Conservation (phyloP, 345 rosid genomes). For the Citrus trifoliata region DNA sequence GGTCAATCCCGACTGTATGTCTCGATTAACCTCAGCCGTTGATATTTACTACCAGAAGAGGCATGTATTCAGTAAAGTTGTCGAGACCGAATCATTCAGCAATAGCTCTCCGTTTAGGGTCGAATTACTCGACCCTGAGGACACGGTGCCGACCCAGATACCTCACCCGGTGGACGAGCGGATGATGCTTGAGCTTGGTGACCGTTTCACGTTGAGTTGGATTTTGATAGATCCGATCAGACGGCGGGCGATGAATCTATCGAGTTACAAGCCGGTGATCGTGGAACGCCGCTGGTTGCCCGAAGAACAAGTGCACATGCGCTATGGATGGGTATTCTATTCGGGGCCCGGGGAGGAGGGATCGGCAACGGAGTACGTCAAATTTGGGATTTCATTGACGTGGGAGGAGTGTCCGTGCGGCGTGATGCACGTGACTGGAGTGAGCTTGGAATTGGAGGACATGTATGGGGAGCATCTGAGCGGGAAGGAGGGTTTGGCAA, state of each 20-base stretch:
- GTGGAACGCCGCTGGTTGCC: conserved; percentile 62
- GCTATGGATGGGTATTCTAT: conserved; percentile 33
- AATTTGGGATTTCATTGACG: conserved; percentile 54
- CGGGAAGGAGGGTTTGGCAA: conserved; percentile 61
- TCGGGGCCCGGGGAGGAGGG: conserved; percentile 21
- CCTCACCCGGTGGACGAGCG: conserved; percentile 34
- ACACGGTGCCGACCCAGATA: conserved; percentile 45
- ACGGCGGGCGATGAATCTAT: conserved; percentile 54
- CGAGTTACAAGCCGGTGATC: conserved; percentile 60
- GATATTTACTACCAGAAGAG: conserved; percentile 46
- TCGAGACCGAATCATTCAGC: conserved; percentile 55
- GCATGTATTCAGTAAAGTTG: conserved; percentile 43
- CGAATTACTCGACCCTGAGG: conserved; percentile 61
- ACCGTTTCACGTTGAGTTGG: conserved; percentile 64
- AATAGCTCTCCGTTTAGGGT: conserved; percentile 63
- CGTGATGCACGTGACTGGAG: conserved; percentile 67
- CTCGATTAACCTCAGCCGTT: conserved; percentile 60
- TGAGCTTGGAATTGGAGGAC: conserved; percentile 63
- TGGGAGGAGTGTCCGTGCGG: conserved; percentile 41
- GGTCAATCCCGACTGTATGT: conserved; percentile 1
- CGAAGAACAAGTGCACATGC: conserved; percentile 61
- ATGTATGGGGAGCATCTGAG: conserved; percentile 57
- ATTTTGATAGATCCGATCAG: conserved; percentile 57
- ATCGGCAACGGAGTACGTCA: conserved; percentile 27
- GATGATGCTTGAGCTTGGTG: conserved; percentile 33